Evolutionary conservation across 768 basidiomycete genomes (phyloP), one percentile per base, ranked within the genome.

Genomic region (Leccinum rimulosum): DNA sequence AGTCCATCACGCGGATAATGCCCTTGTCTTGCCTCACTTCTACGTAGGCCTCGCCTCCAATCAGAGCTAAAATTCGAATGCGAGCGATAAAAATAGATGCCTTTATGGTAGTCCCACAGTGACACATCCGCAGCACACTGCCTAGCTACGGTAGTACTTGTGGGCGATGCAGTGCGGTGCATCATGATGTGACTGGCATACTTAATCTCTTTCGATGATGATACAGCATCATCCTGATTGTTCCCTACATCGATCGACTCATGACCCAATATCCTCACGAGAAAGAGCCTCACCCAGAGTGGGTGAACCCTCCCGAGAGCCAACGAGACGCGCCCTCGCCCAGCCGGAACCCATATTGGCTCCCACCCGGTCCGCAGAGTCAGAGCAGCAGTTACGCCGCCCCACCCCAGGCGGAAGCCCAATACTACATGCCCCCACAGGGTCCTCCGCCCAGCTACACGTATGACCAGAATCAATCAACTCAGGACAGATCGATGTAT

Each of bases 211-310:
- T 8, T 35, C 38, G 17, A 40, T 17, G 38, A n/a, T 3, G 17
- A 40, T 17, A 9, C 38, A 40, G 17, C 38, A 40, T 40, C 38
- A 15, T n/a, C 7, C 7, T 17, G 38, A 33, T 19, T 31, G 31
- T 4, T 27, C 12, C 7, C 31, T 10, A 19, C 59, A 38, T 52
- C 22, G 45, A 64, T 33, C 45, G 4, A 0, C 22, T 22, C 38
- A 65, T 72, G 72, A 47, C 52, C 45, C 66, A 62, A 45, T 65
- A 61, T 54, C 68, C 70, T 38, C 49, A 55, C 61, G 72, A 72
- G 40, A 73, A 74, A 14, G 63, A 59, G 14, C 36, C 65, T n/a
- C 66, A 54, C 25, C 31, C 61, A 6, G 31, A 55, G 50, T 68
- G 64, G 65, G 7, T 64, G 0, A 8, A 45, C 40, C 63, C 63